These are phyloP conservation scores for Diddensiella transvaalensis DNA, from an alignment of 805 yeast genomes.

Conservation along the genomic window DNA sequence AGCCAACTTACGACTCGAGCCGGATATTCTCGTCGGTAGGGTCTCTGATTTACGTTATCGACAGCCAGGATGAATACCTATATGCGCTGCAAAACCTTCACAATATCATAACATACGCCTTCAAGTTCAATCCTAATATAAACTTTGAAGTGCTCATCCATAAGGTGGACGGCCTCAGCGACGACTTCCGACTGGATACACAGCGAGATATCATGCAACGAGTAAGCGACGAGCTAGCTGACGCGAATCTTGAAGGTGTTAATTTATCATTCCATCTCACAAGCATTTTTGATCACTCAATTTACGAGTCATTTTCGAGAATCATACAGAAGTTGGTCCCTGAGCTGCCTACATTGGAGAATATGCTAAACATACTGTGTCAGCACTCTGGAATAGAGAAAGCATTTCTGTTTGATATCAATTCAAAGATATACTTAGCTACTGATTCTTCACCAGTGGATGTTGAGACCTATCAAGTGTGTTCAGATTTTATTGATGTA, in stretches of 20 bases:
- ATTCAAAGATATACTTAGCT: constrained; percentile 90
- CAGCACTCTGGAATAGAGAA: constrained; percentile 89
- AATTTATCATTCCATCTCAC: constrained; percentile 89
- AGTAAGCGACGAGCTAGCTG: constrained; percentile 87
- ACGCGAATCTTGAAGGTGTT: constrained; percentile 85
- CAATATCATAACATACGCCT: constrained; percentile 82
- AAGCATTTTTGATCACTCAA: constrained; percentile 91
- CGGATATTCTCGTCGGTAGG: constrained; percentile 77
- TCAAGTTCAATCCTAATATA: constrained; percentile 75
- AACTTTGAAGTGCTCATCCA: constrained; percentile 92
- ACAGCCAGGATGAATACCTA: constrained; percentile 91
- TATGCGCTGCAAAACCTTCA: constrained; percentile 87
- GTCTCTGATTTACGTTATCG: constrained; percentile 90
- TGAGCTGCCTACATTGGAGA: constrained; percentile 83
- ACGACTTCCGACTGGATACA: constrained; percentile 90
- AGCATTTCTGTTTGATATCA: constrained; percentile 86
- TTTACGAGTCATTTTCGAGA: constrained; percentile 91
- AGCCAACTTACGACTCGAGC: constrained; percentile 67
- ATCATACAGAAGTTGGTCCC: constrained; percentile 88
- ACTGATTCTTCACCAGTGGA: constrained; percentile 96
- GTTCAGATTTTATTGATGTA: constrained; percentile 95
- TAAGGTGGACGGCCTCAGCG: constrained; percentile 91
- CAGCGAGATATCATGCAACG: constrained; percentile 96
- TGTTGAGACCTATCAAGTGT: constrained; percentile 90
- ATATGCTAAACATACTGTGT: constrained; percentile 80